Evolutionary conservation across 2,329 filamentous ascomycete genomes (phyloP), one percentile per base, ranked within the genome.

Genomic region (Penicillium glabrum): DNA sequence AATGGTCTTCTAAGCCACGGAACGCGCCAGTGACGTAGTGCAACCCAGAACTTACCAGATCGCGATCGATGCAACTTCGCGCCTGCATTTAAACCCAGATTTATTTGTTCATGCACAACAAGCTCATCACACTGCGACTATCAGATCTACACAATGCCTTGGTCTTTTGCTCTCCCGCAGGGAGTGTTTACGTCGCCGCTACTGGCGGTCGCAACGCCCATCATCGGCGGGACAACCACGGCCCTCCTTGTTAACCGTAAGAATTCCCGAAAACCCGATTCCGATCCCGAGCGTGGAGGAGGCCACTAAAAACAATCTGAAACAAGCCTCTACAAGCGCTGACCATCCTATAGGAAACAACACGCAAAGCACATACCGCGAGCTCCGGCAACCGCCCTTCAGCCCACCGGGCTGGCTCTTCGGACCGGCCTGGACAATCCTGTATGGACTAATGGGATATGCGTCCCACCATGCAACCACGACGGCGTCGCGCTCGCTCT

Each of bases 361-460:
- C 21, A 76, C 69, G 3, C 68, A 77, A 53, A 59, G 65, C 29
- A 73, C 71, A 39, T 79, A 79, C 65, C 41, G 61, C 23, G 61
- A 67, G 0, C 62, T 79, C 19, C 70, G 71, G 31, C 75, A 78
- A 58, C 83, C 83, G 0, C 82, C 83, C n/a, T 70, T 80, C 46
- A 75, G 79, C 51, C 84, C 84, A 8, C 84, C 84, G 6, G 76
- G 81, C 33, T 83, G 80, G 76, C 71, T 85, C 33, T 86, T 86
- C 63, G 82, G 80, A 3, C 83, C 84, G 11, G 79, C 80, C 52
- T 87, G 84, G 84, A 85, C 83, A 9, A 61, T 76, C 3, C 76
- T 87, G 16, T 87, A 86, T 68, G 78, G 79, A 2, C 73, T 89
- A 21, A 97, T 96, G 91, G 93, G 93, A 57, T 97, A 95, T 74